Evolutionary conservation across 2,329 filamentous ascomycete species (phyloP).

Genomic region (Nannizziopsis arthrosporioides): DNA sequence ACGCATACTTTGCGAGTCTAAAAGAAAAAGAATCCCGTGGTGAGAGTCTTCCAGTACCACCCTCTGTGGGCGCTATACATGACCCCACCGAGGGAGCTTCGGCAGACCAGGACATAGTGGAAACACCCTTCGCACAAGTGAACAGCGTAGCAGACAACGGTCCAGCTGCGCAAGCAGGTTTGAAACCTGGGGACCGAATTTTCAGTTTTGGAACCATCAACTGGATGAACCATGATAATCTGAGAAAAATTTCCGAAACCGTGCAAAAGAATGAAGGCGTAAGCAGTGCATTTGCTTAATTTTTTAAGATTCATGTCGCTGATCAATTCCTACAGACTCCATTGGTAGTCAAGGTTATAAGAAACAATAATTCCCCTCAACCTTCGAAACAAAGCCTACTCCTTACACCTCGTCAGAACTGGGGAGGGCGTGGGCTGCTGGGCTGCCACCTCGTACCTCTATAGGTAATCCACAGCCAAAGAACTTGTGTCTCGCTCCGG

Average conservation of each 20-base stretch:
- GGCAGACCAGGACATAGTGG: slow-evolving; percentile 25
- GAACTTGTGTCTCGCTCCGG: too few relatives aligned
- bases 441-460: slow-evolving; percentile 82
- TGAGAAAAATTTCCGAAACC: slow-evolving; percentile 75
- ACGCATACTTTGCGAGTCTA: slow-evolving; percentile 73
- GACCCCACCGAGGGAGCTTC: background rate
- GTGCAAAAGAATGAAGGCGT: slow-evolving; percentile 85
- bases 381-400: slow-evolving; percentile 52
- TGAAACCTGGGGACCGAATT: slow-evolving; percentile 70
- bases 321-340: slow-evolving; percentile 42
- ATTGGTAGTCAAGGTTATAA: slow-evolving; percentile 56
- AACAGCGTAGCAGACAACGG: slow-evolving; percentile 68
- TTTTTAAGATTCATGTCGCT: background rate
- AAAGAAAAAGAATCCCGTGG: slow-evolving; percentile 40
- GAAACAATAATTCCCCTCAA: slow-evolving; percentile 34
- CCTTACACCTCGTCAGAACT: slow-evolving; percentile 64
- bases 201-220: slow-evolving; percentile 77
- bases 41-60: slow-evolving; percentile 12
- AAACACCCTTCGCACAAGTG: slow-evolving; percentile 73
- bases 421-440: slow-evolving; percentile 81
- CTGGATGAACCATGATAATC: slow-evolving; percentile 69
- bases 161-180: slow-evolving; percentile 70
- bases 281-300: slow-evolving; percentile 36
- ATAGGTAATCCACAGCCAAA: slow-evolving; percentile 32
- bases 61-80: background rate